Evolutionary conservation across 371 early-diverging fungal species (phyloP), one percentile per base, ranked within the genome.

Genomic region (Cokeromyces recurvatus): DNA sequence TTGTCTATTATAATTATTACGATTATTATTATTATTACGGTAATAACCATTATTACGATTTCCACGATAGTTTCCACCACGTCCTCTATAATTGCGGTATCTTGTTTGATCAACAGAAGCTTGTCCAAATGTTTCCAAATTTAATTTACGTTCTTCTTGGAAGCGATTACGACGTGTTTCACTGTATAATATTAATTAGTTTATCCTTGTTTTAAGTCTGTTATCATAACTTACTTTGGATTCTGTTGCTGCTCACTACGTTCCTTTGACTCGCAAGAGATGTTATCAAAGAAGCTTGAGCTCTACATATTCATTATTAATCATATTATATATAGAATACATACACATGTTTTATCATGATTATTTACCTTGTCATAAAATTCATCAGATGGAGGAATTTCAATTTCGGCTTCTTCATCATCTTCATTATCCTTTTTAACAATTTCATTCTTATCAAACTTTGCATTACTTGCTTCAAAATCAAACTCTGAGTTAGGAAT

Each of bases 81-180:
- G 73, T 36, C 81, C 78, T 55, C 77, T 66, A 42, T 42, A 48
- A 35, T 76, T 70, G 48, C 84, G 79, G 68, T 74, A 81, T 48
- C 86, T 69, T 32, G 80, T 80, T 52, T 72, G 75, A 34, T 85
- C 83, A 9, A 82, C 73, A 16, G 84, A 80, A 6, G 83, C 73
- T 68, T 92, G 92, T 27, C 96, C 97, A 82, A 96, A 96, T 2
- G 98, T 96, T 69, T 95, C 97, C 66, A 92, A 62, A 65, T 95
- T 95, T 51, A 90, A 65, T 48, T 82, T 82, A 23, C 94, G 84
- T 73, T 97, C 96, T 59, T 91, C 90, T 17, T 84, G 80, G 66
- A 78, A 77, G 38, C 86, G 84, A 38, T 82, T 79, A 29, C 92
- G 82, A 48, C 93, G 86, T 51, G 90, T 82, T 32, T 60, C 59